These are phyloP conservation scores for Cenchrus purpureus DNA, from an alignment of 176 grass and related monocot species.

Conservation along the genomic window DNA sequence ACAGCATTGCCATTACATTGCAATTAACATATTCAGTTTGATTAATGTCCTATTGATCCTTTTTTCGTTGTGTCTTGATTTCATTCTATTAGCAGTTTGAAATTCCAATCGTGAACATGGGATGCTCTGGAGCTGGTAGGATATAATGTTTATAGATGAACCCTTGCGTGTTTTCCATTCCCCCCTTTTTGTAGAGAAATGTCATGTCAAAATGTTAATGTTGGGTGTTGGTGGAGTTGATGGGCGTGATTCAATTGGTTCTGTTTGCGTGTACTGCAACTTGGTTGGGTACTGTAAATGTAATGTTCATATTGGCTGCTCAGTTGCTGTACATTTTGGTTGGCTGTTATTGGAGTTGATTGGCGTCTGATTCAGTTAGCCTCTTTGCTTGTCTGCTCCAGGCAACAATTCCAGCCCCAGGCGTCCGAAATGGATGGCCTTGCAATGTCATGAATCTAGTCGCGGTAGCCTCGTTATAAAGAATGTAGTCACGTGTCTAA, in stretches of 20 bases:
- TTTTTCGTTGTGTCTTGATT: constrained; percentile 45
- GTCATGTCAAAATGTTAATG: constrained; percentile 1
- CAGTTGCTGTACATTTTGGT: constrained; percentile 28
- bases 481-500: no score
- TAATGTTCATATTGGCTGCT: constrained; percentile 49
- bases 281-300: constrained; percentile 33
- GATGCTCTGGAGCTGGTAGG: constrained; percentile 12
- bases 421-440: no score
- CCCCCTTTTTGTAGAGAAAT: constrained; percentile 7
- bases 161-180: neutral
- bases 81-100: constrained; percentile 22
- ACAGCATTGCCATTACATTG: constrained; percentile 30
- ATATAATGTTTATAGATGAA: constrained; percentile 29
- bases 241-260: neutral
- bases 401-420: no score
- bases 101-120: constrained; percentile 21
- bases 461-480: no score
- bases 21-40: constrained; percentile 37
- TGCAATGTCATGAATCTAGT: no score
- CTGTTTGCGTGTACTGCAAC: constrained; percentile 14
- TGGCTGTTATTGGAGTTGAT: no score
- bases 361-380: no score
- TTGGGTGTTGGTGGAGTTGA: neutral
- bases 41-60: constrained; percentile 40
- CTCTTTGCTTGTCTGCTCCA: no score